phyloP scores from a whole-genome alignment of 805 yeast genomes.

The Starmera amethionina region DNA sequence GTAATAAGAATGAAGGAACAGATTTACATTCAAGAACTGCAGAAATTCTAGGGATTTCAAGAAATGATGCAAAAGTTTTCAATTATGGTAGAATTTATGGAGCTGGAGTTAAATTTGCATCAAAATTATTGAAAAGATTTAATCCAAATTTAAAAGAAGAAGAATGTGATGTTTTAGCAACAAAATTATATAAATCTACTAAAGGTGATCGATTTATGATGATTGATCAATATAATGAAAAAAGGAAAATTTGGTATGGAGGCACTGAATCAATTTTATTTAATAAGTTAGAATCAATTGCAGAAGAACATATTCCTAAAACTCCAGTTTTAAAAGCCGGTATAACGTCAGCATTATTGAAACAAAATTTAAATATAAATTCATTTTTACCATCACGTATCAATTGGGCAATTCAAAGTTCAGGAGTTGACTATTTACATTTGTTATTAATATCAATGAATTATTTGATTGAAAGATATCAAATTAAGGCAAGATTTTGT shows the following conservation, averaged over 20 bases:
- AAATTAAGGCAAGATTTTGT: constrained; percentile 65
- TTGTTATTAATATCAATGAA: constrained; percentile 80
- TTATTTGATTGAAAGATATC: constrained; percentile 54
- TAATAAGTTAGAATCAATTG: constrained; percentile 80
- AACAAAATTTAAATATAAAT: constrained; percentile 51
- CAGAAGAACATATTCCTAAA: constrained; percentile 66
- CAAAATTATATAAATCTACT: constrained; percentile 63
- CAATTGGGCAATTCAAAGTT: constrained; percentile 97
- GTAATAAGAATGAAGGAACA: constrained; percentile 83
- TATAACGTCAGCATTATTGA: constrained; percentile 74
- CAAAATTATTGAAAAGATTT: constrained; percentile 73
- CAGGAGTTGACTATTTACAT: constrained; percentile 95
- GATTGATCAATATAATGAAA: constrained; percentile 14
- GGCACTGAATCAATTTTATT: constrained; percentile 92
- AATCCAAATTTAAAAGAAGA: constrained; percentile 58
- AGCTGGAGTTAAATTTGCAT: constrained; percentile 89
- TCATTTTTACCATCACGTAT: constrained; percentile 80
- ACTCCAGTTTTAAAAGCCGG: constrained; percentile 94
- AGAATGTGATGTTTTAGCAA: constrained; percentile 60
- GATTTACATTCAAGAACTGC: constrained; percentile 96
- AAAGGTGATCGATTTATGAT: constrained; percentile 43
- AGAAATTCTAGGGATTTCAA: constrained; percentile 71
- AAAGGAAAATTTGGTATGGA: constrained; percentile 55
- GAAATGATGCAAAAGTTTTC: constrained; percentile 91
- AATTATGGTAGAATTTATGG: constrained; percentile 97